Base-by-base conservation (phyloP, 2,329 filamentous ascomycete species). In the Penicillium psychrosexuale region DNA sequence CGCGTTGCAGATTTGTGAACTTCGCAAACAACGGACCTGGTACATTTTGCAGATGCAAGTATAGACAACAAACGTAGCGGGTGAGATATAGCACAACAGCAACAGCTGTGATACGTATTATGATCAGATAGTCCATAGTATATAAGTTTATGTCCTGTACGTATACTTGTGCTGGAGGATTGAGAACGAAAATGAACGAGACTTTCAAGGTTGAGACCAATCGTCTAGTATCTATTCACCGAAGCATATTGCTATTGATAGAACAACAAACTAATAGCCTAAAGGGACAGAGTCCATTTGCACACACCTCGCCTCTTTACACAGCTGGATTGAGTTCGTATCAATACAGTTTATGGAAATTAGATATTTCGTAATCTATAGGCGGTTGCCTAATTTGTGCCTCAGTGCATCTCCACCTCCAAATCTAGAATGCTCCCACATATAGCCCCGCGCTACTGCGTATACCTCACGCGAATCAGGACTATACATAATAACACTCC, bases 11-110 rank as follows among this genome's bases (percentile, higher is more conserved):
- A 38, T 71, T 63, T 3, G 68, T 65, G 44, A 69, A 49, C 7
- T 52, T 49, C 3, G 66, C 65, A 3, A 58, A 47, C 8, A 68
- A 55, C 0, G 69, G 69, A 8, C 69, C 69, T 2, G 68, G 69
- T 12, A 72, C 52, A 54, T 59, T 46, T 31, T 37, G 19, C 34
- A 87, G 22, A 77, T 75, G 62, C 84, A 80, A 69, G 40, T 44
- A 44, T 30, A 30, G 19, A n/a, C 40, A 2, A n/a, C 24, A 44
- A 9, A 44, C 15, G 40, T 44, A 30, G 28, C 24, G 24, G 24
- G 31, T n/a, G 40, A 44, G 40, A n/a, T 44, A 27, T 24, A 27
- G 28, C 28, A 45, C 24, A 22, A 45, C 43, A 31, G 43, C 24
- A 45, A 45, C 8, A 45, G 43, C 43, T 31, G 27, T 31, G 27